Evolutionary conservation across 352 stramenopile species (phyloP), one percentile per base, ranked within the genome.

Genomic region (Phytopythium cucurbitacearum): DNA sequence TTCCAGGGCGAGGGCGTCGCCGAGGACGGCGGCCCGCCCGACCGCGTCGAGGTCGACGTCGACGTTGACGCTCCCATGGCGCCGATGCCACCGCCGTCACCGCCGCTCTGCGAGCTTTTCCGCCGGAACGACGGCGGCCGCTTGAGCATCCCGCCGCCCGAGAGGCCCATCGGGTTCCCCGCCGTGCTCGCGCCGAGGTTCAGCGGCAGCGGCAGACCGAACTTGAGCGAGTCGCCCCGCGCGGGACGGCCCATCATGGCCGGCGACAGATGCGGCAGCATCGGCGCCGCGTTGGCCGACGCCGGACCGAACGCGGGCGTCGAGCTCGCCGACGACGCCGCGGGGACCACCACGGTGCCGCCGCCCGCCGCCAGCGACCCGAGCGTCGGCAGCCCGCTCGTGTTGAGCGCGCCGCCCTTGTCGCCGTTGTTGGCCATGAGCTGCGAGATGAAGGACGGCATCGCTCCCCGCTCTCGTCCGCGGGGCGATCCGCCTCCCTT

Each of bases 401-500:
- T 45, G 15, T 65, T 65, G 46, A 70, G 56, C 44, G 51, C 57
- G 51, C 49, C 9, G 35, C 35, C 48, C 40, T 57, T 56, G 61
- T 57, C 50, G 34, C 42, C 40, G 11, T 33, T 51, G 44, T 28
- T 52, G 16, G 56, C 50, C 68, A 85, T 78, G 51, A 85, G 67
- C 71, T 76, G 69, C 36, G 74, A 77, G 49, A 85, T 69, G 59
- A 85, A 85, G 53, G 74, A 82, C 53, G 74, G 71, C 74, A 85
- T 85, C 33, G 36, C 62, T 36, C 35, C 46, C 56, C 62, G 60
- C 57, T 48, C 44, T 51, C 44, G 39, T 48, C 51, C 40, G 13
- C 51, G 47, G 45, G 45, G 3, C n/a, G 34, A 35, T 16, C 34
- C 5, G 33, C 33, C 3, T 42, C 21, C 34, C 32, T 38, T 40